Conservation (phyloP, 2,329 filamentous ascomycete species). For the Cadophora malorum region DNA sequence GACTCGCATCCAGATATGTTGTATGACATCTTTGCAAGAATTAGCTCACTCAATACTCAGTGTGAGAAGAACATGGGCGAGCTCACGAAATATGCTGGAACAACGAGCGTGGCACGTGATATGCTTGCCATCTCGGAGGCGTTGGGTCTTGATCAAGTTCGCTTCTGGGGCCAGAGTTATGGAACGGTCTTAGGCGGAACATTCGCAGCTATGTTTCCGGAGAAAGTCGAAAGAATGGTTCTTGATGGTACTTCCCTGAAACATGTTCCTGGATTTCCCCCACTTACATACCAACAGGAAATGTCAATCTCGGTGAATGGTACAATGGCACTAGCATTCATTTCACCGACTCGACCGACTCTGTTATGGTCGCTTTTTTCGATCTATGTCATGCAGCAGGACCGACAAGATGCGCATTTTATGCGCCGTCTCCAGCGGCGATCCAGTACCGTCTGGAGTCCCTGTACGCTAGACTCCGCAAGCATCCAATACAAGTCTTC, state of each 20-base stretch:
- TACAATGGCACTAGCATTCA: conserved; percentile 48
- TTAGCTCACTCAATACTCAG: neutral
- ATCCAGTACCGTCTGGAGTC: neutral
- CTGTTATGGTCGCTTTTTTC: conserved; percentile 39
- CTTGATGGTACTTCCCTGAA: conserved; percentile 27
- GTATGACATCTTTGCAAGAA: neutral
- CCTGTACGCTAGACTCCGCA: neutral
- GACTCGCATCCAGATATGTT: neutral
- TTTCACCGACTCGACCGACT: conserved; percentile 41
- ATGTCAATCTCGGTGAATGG: conserved; percentile 36
- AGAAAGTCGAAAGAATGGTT: conserved; percentile 49
- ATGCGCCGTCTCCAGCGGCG: conserved; percentile 20
- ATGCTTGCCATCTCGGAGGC: conserved; percentile 10
- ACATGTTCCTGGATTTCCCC: too few species aligned
- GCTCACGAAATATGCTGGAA: neutral
- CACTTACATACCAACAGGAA: neutral
- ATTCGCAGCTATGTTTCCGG: conserved; percentile 52
- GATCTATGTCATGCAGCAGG: conserved; percentile 45
- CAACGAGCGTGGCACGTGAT: conserved; percentile 2
- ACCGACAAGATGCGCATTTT: conserved; percentile 34
- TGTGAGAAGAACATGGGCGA: neutral
- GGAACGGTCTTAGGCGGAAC: conserved; percentile 51
- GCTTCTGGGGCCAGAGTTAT: conserved; percentile 58
- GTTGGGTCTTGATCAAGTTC: conserved; percentile 44
- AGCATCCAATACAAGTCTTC: neutral